phyloP scores from a whole-genome alignment of 139 green algal genomes.

The Marvania coccoides region DNA sequence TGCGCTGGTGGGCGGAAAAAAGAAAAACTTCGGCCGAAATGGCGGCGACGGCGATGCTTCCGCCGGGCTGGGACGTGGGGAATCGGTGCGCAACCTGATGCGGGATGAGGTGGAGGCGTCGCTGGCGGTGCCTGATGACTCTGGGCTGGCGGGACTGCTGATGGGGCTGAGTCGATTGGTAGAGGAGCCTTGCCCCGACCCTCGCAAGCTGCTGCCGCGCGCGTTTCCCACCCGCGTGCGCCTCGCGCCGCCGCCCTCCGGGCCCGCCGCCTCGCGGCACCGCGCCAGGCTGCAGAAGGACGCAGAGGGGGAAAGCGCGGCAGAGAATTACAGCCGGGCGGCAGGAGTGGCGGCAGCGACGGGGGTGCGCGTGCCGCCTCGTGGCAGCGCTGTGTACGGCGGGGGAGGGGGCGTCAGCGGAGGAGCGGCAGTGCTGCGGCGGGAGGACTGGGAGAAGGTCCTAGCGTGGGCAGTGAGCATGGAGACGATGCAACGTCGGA shows the following conservation, averaged over 20 bases:
- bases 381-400: slow-evolving; percentile 4
- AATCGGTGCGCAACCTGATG: not conserved
- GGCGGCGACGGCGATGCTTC: not conserved
- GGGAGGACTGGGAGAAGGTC: slow-evolving; percentile 16
- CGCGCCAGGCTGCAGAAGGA: slow-evolving; percentile 18
- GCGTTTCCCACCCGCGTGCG: slow-evolving; percentile 31
- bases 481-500: slow-evolving; percentile 10
- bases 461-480: slow-evolving; percentile 31
- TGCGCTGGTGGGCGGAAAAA: not conserved
- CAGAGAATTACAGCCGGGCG: slow-evolving; percentile 16
- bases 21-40: not conserved
- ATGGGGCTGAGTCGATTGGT: slow-evolving; percentile 3
- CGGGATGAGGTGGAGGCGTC: not conserved
- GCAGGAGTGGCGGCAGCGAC: slow-evolving; percentile 11
- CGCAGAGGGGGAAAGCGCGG: not conserved
- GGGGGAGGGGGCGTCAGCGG: not conserved
- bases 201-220: slow-evolving; percentile 24
- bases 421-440: not conserved
- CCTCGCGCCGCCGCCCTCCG: slow-evolving; percentile 22
- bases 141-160: slow-evolving; percentile 13
- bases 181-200: slow-evolving; percentile 3
- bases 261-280: slow-evolving; percentile 11
- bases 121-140: not conserved
- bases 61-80: not conserved
- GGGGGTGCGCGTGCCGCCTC: slow-evolving; percentile 11